Percentiles rank a stretch among this genome's conserved stretches.
These are phyloP conservation scores for Xanthoparmelia taractica DNA, from an alignment of 495 filamentous ascomycete genomes.

Conservation along the genomic window DNA sequence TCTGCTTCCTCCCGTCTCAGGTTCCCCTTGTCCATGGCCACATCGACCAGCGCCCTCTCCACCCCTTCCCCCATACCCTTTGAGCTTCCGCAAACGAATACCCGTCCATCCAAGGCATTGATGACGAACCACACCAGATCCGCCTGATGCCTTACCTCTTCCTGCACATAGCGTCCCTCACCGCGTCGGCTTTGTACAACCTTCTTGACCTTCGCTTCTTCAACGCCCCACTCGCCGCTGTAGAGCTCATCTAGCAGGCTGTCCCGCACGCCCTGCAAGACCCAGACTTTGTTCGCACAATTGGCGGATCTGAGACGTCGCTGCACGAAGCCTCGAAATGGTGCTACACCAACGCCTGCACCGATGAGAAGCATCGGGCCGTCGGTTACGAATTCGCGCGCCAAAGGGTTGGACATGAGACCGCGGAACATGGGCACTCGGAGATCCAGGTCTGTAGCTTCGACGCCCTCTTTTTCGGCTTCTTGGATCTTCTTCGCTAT, in stretches of 20 bases:
- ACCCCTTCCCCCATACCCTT: conserved; percentile 98
- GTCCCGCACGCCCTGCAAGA: conserved; percentile 93
- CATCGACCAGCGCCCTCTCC: conserved; percentile 70
- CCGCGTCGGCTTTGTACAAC: conserved; percentile 82
- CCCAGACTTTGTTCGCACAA: conserved; percentile 99
- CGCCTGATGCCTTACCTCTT: conserved; percentile 77
- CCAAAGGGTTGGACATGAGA: conserved; percentile 95
- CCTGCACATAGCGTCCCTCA: conserved; percentile 74
- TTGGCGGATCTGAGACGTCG: conserved; percentile 90
- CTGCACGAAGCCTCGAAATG: conserved; percentile 95
- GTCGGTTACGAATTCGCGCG: conserved; percentile 78
- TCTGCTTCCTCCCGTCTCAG: conserved; percentile 63
- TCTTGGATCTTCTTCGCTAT: conserved; percentile 62
- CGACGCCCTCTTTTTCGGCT: conserved; percentile 50
- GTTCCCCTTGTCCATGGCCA: conserved; percentile 73
- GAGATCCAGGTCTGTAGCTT: conserved; percentile 47
- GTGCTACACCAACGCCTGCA: conserved; percentile 91
- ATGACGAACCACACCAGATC: conserved; percentile 96
- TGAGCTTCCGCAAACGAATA: conserved; percentile 91
- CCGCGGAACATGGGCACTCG: conserved; percentile 95
- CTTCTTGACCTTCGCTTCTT: conserved; percentile 85
- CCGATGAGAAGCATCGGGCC: conserved; percentile 97
- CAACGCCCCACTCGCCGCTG: conserved; percentile 89
- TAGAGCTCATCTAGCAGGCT: conserved; percentile 90
- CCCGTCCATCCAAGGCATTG: conserved; percentile 82